Evolutionary conservation across 2,329 filamentous ascomycete genomes (phyloP).

Genomic region (Rhexocercosporidium sp.): DNA sequence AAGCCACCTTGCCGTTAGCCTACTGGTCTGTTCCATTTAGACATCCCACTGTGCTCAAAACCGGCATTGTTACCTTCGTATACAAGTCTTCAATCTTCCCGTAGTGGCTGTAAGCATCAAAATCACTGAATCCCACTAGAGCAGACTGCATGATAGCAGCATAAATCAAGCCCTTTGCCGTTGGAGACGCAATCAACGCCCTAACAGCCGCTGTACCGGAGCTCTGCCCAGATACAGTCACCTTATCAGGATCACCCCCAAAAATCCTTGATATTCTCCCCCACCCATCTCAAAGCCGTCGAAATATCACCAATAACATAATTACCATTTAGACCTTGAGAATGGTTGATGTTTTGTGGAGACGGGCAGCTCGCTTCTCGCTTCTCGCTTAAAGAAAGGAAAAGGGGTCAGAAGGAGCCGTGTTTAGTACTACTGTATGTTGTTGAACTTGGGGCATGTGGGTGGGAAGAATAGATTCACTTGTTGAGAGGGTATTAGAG

Average conservation of each 20-base stretch:
- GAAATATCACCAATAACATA: constrained; percentile 48
- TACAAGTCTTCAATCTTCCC: constrained; percentile 8
- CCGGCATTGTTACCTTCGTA: constrained; percentile 1
- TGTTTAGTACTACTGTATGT: background rate
- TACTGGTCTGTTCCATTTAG: constrained; percentile 15
- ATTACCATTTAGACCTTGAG: constrained; percentile 43
- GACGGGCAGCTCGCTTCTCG: background rate
- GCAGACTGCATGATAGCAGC: constrained; percentile 19
- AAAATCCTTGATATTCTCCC: constrained; percentile 40
- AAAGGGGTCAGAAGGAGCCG: background rate
- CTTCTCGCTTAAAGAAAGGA: background rate
- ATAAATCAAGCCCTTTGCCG: constrained; percentile 19
- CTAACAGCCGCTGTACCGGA: constrained; percentile 44
- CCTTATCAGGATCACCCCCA: constrained; percentile 38
- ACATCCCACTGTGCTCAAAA: constrained; percentile 20
- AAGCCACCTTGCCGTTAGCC: constrained; percentile 9
- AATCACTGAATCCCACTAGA: constrained; percentile 10
- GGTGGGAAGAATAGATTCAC: background rate
- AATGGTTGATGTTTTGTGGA: too few relatives aligned
- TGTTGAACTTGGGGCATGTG: background rate
- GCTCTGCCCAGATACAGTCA: constrained; percentile 49
- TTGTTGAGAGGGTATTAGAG: background rate
- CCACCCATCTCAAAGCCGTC: constrained; percentile 39
- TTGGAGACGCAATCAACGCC: constrained; percentile 19
- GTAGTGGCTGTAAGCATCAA: constrained; percentile 15